Evolutionary conservation across 257 asterid species (phyloP).

Genomic region (Solanum chiquidenum): DNA sequence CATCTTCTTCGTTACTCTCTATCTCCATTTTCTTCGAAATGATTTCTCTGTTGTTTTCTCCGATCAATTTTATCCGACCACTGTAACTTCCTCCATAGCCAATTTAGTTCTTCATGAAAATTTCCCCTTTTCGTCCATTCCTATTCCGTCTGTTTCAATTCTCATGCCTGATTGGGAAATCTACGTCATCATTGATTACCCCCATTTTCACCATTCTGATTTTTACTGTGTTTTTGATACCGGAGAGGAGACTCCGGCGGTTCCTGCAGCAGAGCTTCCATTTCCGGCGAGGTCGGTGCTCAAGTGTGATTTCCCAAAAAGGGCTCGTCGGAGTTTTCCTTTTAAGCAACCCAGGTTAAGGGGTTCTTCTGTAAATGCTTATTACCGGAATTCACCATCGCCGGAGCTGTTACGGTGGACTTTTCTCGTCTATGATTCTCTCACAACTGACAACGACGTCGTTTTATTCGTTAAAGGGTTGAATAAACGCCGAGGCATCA

Average conservation of each 20-base stretch:
- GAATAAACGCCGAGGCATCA: conserved; percentile 43
- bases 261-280: conserved; percentile 20
- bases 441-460: conserved; percentile 60
- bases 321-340: conserved; percentile 40
- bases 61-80: background rate
- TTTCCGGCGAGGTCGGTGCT: conserved; percentile 53
- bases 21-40: conserved; percentile 46
- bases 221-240: conserved; percentile 38
- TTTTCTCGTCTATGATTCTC: conserved; percentile 52
- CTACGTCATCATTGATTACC: conserved; percentile 30
- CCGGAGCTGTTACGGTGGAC: conserved; percentile 38
- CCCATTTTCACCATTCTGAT: background rate
- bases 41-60: background rate
- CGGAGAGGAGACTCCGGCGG: conserved; percentile 29
- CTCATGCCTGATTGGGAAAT: conserved; percentile 81
- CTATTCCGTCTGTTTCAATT: conserved; percentile 30
- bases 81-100: conserved; percentile 2
- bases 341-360: conserved; percentile 42
- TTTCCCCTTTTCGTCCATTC: background rate
- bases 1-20: conserved; percentile 37
- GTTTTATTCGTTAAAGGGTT: conserved; percentile 69
- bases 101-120: conserved; percentile 15
- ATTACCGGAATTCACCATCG: background rate
- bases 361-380: background rate
- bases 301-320: conserved; percentile 19